These are phyloP conservation scores for Pseudogymnoascus sp. DNA, from an alignment of 2,329 filamentous ascomycete species.

Conservation along the genomic window DNA sequence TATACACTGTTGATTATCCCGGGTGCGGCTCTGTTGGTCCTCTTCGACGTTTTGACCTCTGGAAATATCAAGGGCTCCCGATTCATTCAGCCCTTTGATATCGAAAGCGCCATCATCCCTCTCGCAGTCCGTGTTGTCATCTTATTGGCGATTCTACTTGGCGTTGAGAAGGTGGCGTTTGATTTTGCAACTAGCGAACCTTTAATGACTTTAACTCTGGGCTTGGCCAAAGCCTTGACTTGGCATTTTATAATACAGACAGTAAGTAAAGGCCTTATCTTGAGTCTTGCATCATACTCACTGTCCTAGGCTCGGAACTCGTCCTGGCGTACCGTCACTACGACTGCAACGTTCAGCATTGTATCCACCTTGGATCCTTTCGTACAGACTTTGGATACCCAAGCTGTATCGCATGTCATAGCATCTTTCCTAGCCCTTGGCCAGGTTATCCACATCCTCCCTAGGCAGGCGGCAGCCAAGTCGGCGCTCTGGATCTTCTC, in stretches of 20 bases:
- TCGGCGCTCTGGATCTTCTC: conserved; percentile 27
- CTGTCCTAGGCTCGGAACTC: background rate
- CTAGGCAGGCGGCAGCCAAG: conserved; percentile 25
- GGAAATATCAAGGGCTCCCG: background rate
- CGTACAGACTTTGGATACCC: background rate
- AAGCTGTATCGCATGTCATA: conserved; percentile 17
- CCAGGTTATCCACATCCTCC: conserved; percentile 28
- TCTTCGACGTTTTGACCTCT: conserved; percentile 21
- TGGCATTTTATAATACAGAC: conserved; percentile 32
- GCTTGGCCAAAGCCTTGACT: conserved; percentile 26
- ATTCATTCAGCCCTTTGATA: background rate
- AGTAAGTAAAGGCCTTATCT: conserved; percentile 22
- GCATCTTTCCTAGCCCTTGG: conserved; percentile 28
- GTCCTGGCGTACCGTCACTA: background rate
- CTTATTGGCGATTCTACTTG: conserved; percentile 17
- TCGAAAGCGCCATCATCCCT: background rate
- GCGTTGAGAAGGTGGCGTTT: conserved; percentile 18
- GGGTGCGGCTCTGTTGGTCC: conserved; percentile 23
- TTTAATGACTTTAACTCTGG: conserved; percentile 19
- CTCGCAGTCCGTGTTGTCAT: conserved; percentile 21
- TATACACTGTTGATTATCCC: conserved; percentile 26
- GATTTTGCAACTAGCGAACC: conserved; percentile 21
- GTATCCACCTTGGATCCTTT: background rate
- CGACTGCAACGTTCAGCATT: background rate
- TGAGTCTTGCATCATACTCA: background rate